Evolutionary conservation across 2,329 filamentous ascomycete genomes (phyloP).

Genomic region (Fusarium austroafricanum): DNA sequence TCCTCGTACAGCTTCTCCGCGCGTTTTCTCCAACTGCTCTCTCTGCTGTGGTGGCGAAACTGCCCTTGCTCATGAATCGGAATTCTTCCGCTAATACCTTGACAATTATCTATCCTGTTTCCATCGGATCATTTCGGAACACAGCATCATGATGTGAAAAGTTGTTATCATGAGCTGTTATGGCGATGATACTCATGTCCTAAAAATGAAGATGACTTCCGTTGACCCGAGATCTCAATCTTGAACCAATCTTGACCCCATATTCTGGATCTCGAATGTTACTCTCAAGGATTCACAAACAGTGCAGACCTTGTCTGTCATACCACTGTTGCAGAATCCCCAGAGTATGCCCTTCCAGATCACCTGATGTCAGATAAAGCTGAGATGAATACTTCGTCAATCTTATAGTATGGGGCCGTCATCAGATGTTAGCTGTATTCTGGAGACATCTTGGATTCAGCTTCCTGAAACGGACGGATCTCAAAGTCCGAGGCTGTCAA

Average conservation of each 20-base stretch:
- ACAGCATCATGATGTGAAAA: neutral
- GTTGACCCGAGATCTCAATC: neutral
- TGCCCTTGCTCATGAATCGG: neutral
- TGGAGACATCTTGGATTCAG: neutral
- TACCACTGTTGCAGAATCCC: slow-evolving; percentile 16
- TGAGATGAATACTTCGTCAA: slow-evolving; percentile 24
- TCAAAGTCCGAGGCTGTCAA: neutral
- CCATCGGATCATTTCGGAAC: slow-evolving; percentile 30
- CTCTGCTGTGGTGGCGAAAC: neutral
- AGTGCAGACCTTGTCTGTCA: slow-evolving; percentile 1
- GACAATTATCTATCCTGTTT: neutral
- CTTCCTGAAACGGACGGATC: neutral
- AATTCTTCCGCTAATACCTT: slow-evolving; percentile 1
- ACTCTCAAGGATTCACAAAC: neutral
- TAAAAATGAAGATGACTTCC: neutral
- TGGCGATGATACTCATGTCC: neutral
- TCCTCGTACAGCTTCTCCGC: slow-evolving; percentile 2
- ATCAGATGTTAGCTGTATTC: neutral
- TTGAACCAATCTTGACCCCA: neutral
- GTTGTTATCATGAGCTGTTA: neutral
- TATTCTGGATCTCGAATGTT: neutral
- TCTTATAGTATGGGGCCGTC: slow-evolving; percentile 28
- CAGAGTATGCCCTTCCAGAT: slow-evolving; percentile 9
- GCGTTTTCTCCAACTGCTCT: slow-evolving; percentile 10
- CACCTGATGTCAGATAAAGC: slow-evolving; percentile 15